phyloP scores from a whole-genome alignment of 306 rosid genomes.

The Nissolia schottii region DNA sequence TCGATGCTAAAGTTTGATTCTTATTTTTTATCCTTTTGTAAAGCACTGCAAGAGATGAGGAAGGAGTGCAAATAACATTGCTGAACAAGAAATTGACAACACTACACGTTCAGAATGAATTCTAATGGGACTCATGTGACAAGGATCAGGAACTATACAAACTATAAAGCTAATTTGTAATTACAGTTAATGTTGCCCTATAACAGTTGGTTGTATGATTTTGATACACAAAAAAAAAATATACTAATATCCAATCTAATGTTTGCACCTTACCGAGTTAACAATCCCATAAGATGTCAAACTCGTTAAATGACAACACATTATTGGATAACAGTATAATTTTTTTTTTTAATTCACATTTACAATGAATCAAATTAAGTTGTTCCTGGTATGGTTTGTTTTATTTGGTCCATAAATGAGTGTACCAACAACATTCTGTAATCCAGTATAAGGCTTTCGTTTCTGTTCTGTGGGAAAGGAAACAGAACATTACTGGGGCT shows the following conservation, averaged over 20 bases:
- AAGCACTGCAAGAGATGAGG: background rate
- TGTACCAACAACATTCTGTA: background rate
- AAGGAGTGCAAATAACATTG: background rate
- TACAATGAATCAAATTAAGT: background rate
- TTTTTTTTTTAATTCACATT: background rate
- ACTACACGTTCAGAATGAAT: background rate
- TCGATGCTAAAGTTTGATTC: too few relatives aligned
- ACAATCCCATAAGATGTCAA: too few relatives aligned
- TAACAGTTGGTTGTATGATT: background rate
- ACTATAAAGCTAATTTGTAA: background rate
- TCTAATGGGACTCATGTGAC: background rate
- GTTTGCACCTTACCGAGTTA: background rate
- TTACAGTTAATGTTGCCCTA: slow-evolving; percentile 8
- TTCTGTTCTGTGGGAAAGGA: background rate
- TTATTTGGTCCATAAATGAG: slow-evolving; percentile 1
- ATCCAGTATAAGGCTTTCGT: background rate
- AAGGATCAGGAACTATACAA: slow-evolving; percentile 10
- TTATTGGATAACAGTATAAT: background rate
- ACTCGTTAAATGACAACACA: background rate
- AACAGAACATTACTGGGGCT: slow-evolving; percentile 26
- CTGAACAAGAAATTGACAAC: slow-evolving; percentile 4
- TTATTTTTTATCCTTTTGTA: too few relatives aligned
- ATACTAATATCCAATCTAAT: background rate
- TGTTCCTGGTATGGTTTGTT: slow-evolving; percentile 11
- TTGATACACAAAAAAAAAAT: background rate